Base-by-base conservation (phyloP, 768 basidiomycete genomes). In the Podaxis rugospora region DNA sequence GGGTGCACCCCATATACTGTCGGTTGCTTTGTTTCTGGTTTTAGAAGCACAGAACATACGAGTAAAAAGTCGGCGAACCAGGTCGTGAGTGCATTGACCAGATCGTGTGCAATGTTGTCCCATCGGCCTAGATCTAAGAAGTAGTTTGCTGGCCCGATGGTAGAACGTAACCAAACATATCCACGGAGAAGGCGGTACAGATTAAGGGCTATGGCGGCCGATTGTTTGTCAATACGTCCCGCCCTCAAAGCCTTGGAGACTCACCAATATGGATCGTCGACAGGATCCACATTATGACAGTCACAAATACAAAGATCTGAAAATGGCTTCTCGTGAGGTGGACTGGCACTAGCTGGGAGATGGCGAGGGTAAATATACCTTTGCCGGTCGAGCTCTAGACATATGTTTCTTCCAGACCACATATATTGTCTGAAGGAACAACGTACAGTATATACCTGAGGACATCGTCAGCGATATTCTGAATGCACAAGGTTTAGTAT, bases 21-120 rank as follows among this genome's bases (percentile, higher is more conserved):
- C 32, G 5, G 32, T 32, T 58, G 32, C 39, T 25, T 25, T 44
- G 35, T 46, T 42, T 44, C 18, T 44, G 25, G 16, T 10, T 18
- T 47, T 11, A 47, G 47, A 21, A 18, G 47, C 0, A 21, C 21
- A 23, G 21, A 14, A 27, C 23, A 5, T 46, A 66, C 66, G 16
- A 65, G 59, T 4, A 68, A 44, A n/a, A 62, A 57, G 54, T 68
- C 66, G 13, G 57, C 66, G n/a, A 64, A 42, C 66, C 66, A 68
- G n/a, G 63, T 68, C 21, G 62, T 59, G 36, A 66, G 36, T 13
- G 62, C 63, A 21, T 61, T 61, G 7, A 66, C 36, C 25, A 65
- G 47, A 32, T 64, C 62, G 37, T 67, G 65, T 13, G 64, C 57
- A 10, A 66, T 58, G 14, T 64, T 67, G 23, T 67, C 66, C 67